phyloP scores from a whole-genome alignment of 768 basidiomycete genomes.

The Lactarius tabidus region DNA sequence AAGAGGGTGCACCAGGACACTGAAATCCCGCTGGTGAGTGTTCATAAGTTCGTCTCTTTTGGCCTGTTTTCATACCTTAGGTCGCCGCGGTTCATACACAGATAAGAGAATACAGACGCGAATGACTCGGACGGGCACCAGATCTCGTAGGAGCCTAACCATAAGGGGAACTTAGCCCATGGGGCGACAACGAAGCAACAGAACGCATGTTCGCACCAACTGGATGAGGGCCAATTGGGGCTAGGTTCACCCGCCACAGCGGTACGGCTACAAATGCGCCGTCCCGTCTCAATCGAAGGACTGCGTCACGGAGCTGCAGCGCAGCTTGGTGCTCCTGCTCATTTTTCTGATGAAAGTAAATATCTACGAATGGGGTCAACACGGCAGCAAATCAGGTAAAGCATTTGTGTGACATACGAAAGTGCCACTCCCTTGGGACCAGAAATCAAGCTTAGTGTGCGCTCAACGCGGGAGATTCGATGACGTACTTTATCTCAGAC shows the following conservation, averaged over 20 bases:
- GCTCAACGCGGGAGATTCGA: background rate
- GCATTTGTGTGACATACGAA: constrained; percentile 45
- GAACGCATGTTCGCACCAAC: constrained; percentile 45
- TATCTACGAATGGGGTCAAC: constrained; percentile 44
- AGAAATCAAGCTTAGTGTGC: background rate
- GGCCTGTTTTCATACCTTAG: constrained; percentile 49
- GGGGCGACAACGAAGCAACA: background rate
- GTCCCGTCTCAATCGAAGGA: constrained; percentile 63
- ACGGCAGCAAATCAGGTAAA: background rate
- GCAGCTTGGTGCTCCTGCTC: constrained; percentile 58
- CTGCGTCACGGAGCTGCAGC: constrained; percentile 63
- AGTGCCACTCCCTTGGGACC: constrained; percentile 68
- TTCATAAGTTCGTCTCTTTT: background rate
- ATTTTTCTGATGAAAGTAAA: constrained; percentile 74
- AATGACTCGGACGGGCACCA: constrained; percentile 79
- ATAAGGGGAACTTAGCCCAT: background rate
- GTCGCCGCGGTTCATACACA: constrained; percentile 60
- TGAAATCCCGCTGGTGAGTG: constrained; percentile 29
- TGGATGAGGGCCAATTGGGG: constrained; percentile 72
- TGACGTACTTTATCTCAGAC: constrained; percentile 55
- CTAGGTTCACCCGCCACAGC: constrained; percentile 62
- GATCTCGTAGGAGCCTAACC: constrained; percentile 71
- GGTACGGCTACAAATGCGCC: constrained; percentile 81
- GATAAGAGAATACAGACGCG: constrained; percentile 69
- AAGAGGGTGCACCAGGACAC: constrained; percentile 70